Evolutionary conservation across 2,329 filamentous ascomycete species (phyloP).

Genomic region (Fusarium pilosicola): DNA sequence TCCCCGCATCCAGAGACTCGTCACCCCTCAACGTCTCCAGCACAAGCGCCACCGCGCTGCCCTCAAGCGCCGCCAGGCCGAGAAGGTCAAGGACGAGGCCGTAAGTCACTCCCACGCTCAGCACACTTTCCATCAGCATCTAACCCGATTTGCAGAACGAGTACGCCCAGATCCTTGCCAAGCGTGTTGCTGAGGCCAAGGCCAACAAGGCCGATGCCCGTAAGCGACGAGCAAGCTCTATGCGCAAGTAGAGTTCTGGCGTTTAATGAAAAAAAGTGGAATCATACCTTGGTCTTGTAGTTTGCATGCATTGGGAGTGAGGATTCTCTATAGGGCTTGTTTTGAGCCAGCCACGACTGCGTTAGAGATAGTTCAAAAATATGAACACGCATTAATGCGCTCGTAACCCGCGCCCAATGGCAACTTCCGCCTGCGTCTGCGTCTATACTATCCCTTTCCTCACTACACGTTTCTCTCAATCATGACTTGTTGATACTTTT

Average conservation of each 20-base stretch:
- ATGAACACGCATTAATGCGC: conserved; percentile 49
- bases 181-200: conserved; percentile 97
- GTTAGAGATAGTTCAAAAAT: conserved; percentile 51
- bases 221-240: conserved; percentile 97
- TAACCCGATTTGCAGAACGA: conserved; percentile 74
- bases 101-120: conserved; percentile 66
- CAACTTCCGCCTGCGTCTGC: conserved; percentile 12
- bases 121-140: neutral
- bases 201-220: conserved; percentile 90
- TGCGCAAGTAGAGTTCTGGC: conserved; percentile 78
- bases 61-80: conserved; percentile 97
- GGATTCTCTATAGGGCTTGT: conserved; percentile 47
- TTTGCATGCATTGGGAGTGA: conserved; percentile 56
- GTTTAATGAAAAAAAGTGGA: conserved; percentile 50
- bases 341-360: conserved; percentile 51
- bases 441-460: neutral
- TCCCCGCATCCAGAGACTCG: conserved; percentile 99
- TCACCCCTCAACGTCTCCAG: conserved; percentile 99
- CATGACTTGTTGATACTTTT: neutral
- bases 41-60: conserved; percentile 99
- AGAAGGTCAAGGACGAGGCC: conserved; percentile 98
- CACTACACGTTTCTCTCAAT: neutral
- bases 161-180: conserved; percentile 94
- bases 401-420: conserved; percentile 37
- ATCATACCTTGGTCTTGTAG: conserved; percentile 52